Conservation (phyloP, 768 basidiomycete genomes). For the Tricholoma matsutake region DNA sequence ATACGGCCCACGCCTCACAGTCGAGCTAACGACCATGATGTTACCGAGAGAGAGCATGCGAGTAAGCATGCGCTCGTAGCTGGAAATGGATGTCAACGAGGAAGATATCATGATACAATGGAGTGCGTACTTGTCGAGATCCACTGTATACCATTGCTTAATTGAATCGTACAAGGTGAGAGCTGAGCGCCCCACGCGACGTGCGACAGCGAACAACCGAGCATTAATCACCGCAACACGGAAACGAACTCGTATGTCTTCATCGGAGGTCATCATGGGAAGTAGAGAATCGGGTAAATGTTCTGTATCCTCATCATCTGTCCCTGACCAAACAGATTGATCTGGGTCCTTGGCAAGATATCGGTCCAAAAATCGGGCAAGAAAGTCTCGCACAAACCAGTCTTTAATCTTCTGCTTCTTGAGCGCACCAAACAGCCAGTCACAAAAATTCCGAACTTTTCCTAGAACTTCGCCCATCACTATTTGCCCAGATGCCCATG, state of each 20-base stretch:
- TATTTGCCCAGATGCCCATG: conserved; percentile 47
- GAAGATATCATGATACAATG: conserved; percentile 4
- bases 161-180: conserved; percentile 46
- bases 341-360: conserved; percentile 61
- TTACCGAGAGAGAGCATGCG: conserved; percentile 70
- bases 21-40: conserved; percentile 75
- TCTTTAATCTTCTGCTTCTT: conserved; percentile 40
- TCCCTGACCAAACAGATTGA: conserved; percentile 45
- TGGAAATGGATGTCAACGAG: conserved; percentile 23
- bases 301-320: conserved; percentile 25
- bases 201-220: conserved; percentile 51
- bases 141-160: conserved; percentile 38
- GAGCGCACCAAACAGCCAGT: conserved; percentile 51
- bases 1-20: conserved; percentile 76
- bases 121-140: conserved; percentile 50
- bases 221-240: conserved; percentile 62
- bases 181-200: conserved; percentile 27
- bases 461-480: conserved; percentile 35
- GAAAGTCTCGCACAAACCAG: conserved; percentile 67
- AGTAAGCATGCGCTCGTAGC: conserved; percentile 75
- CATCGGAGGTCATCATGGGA: conserved; percentile 55
- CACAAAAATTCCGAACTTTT: conserved; percentile 47
- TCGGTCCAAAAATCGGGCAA: conserved; percentile 61
- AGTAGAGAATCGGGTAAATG: conserved; percentile 45
- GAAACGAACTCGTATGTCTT: conserved; percentile 83